These are phyloP conservation scores for Didymella glomerata DNA, from an alignment of 2,329 filamentous ascomycete species.

Conservation along the genomic window DNA sequence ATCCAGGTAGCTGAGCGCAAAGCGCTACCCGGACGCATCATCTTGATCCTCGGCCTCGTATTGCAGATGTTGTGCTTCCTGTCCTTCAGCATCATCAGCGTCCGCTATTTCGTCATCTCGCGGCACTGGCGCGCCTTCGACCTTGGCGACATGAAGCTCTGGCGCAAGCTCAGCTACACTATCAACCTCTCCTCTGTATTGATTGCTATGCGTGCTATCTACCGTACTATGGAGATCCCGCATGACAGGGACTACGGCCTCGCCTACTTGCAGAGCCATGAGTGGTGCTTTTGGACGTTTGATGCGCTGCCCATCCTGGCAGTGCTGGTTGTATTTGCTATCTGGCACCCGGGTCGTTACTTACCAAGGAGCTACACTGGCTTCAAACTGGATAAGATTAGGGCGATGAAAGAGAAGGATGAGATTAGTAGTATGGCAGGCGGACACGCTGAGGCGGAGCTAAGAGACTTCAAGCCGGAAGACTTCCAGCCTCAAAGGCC, in stretches of 20 bases:
- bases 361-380: slow-evolving; percentile 45
- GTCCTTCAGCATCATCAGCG: slow-evolving; percentile 56
- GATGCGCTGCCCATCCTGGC: slow-evolving; percentile 60
- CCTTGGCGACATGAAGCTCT: slow-evolving; percentile 48
- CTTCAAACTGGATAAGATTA: slow-evolving; percentile 39
- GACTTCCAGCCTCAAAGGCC: slow-evolving; percentile 31
- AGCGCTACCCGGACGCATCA: slow-evolving; percentile 42
- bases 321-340: slow-evolving; percentile 59
- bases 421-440: slow-evolving; percentile 35
- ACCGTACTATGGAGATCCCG: slow-evolving; percentile 63
- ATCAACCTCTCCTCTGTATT: slow-evolving; percentile 46
- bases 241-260: slow-evolving; percentile 56
- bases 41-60: slow-evolving; percentile 58
- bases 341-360: slow-evolving; percentile 58
- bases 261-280: slow-evolving; percentile 60
- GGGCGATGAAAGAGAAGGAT: slow-evolving; percentile 46
- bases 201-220: slow-evolving; percentile 60
- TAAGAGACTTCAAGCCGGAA: slow-evolving; percentile 36
- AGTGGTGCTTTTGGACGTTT: slow-evolving; percentile 64
- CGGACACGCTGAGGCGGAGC: slow-evolving; percentile 17
- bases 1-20: slow-evolving; percentile 49
- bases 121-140: slow-evolving; percentile 42
- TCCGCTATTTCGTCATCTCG: slow-evolving; percentile 48
- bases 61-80: slow-evolving; percentile 62
- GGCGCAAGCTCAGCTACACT: slow-evolving; percentile 46